Conservation (phyloP, 1,139 yeast species). For the Debaryomyces nepalensis region DNA sequence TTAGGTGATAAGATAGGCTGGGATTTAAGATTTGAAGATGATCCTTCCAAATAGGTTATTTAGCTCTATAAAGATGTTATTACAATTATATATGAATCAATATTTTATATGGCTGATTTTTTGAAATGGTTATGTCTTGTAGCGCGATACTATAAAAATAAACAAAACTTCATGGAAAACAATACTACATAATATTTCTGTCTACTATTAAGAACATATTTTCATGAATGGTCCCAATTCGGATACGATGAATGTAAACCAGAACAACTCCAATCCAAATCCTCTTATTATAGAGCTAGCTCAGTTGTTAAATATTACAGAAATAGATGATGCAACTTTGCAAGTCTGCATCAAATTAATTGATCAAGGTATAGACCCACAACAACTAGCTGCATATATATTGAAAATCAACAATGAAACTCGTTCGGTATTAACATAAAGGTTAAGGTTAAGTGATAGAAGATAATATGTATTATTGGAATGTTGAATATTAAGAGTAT, state of each 20-base stretch:
- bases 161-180: no score
- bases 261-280: conserved; percentile 16
- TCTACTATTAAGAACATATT: not conserved
- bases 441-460: not conserved
- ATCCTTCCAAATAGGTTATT: conserved; percentile 39
- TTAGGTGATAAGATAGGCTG: conserved; percentile 91
- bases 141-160: not conserved
- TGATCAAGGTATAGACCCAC: conserved; percentile 46
- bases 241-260: not conserved
- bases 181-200: not conserved
- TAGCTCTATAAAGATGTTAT: not conserved
- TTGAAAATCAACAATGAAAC: conserved; percentile 34
- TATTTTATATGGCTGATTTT: not conserved
- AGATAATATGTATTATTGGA: not conserved
- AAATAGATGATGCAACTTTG: conserved; percentile 36
- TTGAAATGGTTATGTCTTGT: not conserved
- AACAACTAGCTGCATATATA: conserved; percentile 32
- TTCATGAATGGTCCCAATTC: conserved; percentile 1
- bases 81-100: not conserved
- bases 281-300: conserved; percentile 33
- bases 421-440: conserved; percentile 19
- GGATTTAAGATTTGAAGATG: conserved; percentile 88
- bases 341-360: conserved; percentile 41
- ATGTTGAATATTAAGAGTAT: not conserved
- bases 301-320: conserved; percentile 27